phyloP scores from a whole-genome alignment of 345 rosid genomes.

The Triadica sebifera region DNA sequence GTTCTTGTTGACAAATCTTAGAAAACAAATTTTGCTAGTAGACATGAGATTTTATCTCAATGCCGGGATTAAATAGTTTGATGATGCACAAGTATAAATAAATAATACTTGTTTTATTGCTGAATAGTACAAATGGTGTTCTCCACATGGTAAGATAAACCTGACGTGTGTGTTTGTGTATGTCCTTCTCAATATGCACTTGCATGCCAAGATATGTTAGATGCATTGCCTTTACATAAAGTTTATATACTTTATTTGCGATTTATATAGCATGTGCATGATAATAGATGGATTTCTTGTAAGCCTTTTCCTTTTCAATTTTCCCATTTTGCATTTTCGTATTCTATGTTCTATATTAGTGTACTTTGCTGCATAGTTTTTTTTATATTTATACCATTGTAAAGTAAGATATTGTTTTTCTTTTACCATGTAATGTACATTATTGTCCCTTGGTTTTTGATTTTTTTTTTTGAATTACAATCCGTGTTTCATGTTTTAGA shows the following conservation, averaged over 20 bases:
- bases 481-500: slow-evolving; percentile 32
- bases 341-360: not conserved
- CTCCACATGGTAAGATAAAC: not conserved
- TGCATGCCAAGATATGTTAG: not conserved
- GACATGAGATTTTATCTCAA: not conserved
- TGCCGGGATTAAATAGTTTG: not conserved
- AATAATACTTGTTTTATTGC: not conserved
- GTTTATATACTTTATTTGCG: not conserved
- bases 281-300: not conserved
- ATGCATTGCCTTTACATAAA: too few relatives aligned
- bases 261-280: not conserved
- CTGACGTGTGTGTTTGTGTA: too few relatives aligned
- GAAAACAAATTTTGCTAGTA: not conserved
- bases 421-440: not conserved
- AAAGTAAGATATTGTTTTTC: not conserved
- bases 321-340: not conserved
- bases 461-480: slow-evolving; percentile 1
- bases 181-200: not conserved
- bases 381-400: not conserved
- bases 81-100: not conserved
- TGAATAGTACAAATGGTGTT: not conserved
- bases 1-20: not conserved
- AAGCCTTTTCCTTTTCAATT: not conserved
- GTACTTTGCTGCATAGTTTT: too few relatives aligned
- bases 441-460: not conserved